phyloP scores from a whole-genome alignment of 1,284 basidiomycete genomes.

The Rhodotorula sp. region DNA sequence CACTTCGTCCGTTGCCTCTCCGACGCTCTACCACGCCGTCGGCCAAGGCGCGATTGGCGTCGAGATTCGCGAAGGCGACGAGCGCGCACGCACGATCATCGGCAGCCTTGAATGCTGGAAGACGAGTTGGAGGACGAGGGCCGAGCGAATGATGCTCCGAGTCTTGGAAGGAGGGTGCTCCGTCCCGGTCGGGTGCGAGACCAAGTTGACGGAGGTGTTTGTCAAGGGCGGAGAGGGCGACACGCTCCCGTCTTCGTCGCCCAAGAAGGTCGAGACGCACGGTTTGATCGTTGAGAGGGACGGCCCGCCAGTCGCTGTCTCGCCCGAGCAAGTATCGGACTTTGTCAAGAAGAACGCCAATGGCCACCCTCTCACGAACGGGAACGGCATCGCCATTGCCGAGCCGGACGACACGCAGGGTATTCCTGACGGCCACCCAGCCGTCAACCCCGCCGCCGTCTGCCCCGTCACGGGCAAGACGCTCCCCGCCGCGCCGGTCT shows the following conservation, averaged over 20 bases:
- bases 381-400: not conserved
- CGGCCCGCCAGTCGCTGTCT: not conserved
- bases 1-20: conserved; percentile 67
- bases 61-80: conserved; percentile 75
- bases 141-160: conserved; percentile 82
- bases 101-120: conserved; percentile 62
- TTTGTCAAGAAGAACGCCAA: not conserved
- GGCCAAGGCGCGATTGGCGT: conserved; percentile 90
- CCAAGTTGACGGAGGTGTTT: conserved; percentile 45
- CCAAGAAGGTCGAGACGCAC: conserved; percentile 12
- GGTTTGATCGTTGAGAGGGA: conserved; percentile 3
- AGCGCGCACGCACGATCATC: conserved; percentile 63
- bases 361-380: not conserved
- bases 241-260: not conserved
- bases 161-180: conserved; percentile 95
- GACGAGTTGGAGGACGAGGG: conserved; percentile 63
- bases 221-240: conserved; percentile 35
- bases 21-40: conserved; percentile 85
- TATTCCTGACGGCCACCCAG: conserved; percentile 24
- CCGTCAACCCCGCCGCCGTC: conserved; percentile 24
- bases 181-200: conserved; percentile 88
- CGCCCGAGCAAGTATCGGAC: conserved; percentile 7
- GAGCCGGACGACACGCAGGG: conserved; percentile 19
- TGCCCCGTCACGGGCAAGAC: conserved; percentile 21
- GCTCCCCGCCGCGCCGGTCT: conserved; percentile 1